Percentiles rank a stretch among this genome's conserved stretches.
phyloP scores from a whole-genome alignment of 2,329 filamentous ascomycete species.

The Pestalotiopsis sp. region DNA sequence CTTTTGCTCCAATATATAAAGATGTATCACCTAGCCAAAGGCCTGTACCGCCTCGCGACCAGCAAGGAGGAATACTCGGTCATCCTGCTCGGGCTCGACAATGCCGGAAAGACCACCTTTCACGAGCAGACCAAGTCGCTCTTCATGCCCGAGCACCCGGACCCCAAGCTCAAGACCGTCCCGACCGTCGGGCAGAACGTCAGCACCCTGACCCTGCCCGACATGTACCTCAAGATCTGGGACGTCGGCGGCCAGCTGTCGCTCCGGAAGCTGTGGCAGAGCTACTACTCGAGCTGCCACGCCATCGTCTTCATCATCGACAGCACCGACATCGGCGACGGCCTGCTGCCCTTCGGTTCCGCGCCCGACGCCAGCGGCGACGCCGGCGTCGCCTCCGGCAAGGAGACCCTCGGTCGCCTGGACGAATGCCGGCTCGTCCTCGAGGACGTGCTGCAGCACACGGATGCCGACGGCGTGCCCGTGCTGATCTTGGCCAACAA shows the following conservation, averaged over 20 bases:
- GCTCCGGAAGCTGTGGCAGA: conserved; percentile 90
- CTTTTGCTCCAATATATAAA: conserved; percentile 1
- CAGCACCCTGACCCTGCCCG: conserved; percentile 83
- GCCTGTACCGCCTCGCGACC: conserved; percentile 90
- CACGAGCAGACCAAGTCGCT: conserved; percentile 94
- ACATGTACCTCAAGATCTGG: conserved; percentile 99
- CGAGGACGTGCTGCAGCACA: conserved; percentile 85
- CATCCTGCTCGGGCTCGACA: conserved; percentile 94
- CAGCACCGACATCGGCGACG: conserved; percentile 89
- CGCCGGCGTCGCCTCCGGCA: conserved; percentile 39
- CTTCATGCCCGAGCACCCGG: conserved; percentile 67
- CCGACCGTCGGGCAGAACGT: conserved; percentile 98
- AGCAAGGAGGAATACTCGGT: conserved; percentile 99
- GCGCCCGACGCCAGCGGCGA: conserved; percentile 37
- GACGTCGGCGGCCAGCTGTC: conserved; percentile 93
- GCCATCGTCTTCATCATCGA: conserved; percentile 98
- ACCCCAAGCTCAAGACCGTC: conserved; percentile 80
- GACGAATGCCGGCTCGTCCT: conserved; percentile 90
- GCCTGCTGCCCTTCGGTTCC: conserved; percentile 55
- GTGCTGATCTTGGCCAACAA: conserved; percentile 94
- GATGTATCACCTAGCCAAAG: conserved; percentile 97
- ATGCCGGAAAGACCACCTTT: conserved; percentile 97
- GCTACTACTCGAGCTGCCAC: conserved; percentile 91
- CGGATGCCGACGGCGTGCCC: conserved; percentile 89
- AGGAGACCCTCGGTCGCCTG: conserved; percentile 61